Evolutionary conservation across 805 yeast genomes (phyloP), one percentile per base, ranked within the genome.

Genomic region (Metschnikowia henanensis): DNA sequence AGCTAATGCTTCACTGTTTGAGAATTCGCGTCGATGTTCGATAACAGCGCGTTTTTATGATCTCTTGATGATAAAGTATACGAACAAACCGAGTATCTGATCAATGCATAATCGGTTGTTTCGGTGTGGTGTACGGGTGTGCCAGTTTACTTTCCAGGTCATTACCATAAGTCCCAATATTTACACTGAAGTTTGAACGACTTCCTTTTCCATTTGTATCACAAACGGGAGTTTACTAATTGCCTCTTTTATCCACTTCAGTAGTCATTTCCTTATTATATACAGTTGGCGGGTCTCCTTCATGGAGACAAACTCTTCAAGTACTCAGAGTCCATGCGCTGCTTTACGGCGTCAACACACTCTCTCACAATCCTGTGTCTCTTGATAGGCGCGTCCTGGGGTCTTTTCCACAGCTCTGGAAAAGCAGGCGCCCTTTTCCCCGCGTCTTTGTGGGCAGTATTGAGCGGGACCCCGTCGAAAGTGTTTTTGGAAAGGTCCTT

Each of bases 401-500:
- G 75, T 50, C 72, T 62, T 44, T 65, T 65, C 98, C 98, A 92
- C 38, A 72, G 79, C 50, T 80, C 80, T 13, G 98, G 97, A 72
- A 87, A 90, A 42, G 65, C 54, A 22, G 58, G 61, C 6, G 66
- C 67, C 40, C 61, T 62, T 64, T 57, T 73, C 54, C 66, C 65
- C 20, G 68, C 57, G 57, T 72, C 79, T 40, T 77, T 75, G 59
- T 84, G 89, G 62, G 96, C 81, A 20, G 73, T 80, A 62, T 91
- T 96, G 37, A 92, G 64, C 25, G 97, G 97, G 25, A 92, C 70
- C 57, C 87, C 95, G 33, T 75, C 73, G 54, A 87, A 87, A n/a
- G 54, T 50, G 46, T 77, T 77, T 43, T 84, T 86, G n/a, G 66
- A 56, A 35, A 75, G 59, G 39, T 80, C 84, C 57, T 81, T 85